Base-by-base conservation (phyloP, 805 yeast genomes). In the Kodamaea kakaduensis region DNA sequence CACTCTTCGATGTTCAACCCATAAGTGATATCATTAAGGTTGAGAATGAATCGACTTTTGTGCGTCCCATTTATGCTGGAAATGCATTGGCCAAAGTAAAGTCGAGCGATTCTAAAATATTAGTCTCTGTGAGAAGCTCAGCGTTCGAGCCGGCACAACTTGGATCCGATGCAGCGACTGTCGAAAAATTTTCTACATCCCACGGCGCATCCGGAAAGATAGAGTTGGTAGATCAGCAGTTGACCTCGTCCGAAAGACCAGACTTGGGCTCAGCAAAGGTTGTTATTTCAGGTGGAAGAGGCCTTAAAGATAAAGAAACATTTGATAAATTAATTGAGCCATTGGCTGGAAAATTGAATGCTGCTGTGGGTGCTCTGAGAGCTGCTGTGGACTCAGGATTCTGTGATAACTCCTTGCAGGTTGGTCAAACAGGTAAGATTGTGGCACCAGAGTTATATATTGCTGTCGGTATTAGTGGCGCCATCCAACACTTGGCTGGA, bases 351-450 rank as follows among this genome's bases (percentile, higher is more conserved):
- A 73, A 83, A 41, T 66, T 90, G 40, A 75, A 79, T 38, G 98
- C 97, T 2, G 97, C 95, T 36, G 82, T 90, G 32, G 98, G 98
- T 52, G 97, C 97, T 3, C 86, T 96, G 6, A 80, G 98, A 60
- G 97, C 97, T 13, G 98, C 97, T 21, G 98, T 93, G 16, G 98
- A 90, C 62, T 73, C 94, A 29, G 97, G 97, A 0, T 88, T 77
- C 58, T 88, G 95, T 55, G 97, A 93, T 56, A 93, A 90, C 66
- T 88, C 97, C 6, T 73, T 90, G 50, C 98, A 90, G 64, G 89
- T 90, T 43, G 98, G 98, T 37, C 98, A 90, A 66, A 90, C 98
- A 7, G 98, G 98, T 50, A 93, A 93, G 61, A 89, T 89, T 36
- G 94, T 93, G 21, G 97, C 97, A 6, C 98, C 98, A 25, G 96